Evolutionary conservation across 345 rosid species (phyloP).

Genomic region (Diplotaxis tenuifolia): DNA sequence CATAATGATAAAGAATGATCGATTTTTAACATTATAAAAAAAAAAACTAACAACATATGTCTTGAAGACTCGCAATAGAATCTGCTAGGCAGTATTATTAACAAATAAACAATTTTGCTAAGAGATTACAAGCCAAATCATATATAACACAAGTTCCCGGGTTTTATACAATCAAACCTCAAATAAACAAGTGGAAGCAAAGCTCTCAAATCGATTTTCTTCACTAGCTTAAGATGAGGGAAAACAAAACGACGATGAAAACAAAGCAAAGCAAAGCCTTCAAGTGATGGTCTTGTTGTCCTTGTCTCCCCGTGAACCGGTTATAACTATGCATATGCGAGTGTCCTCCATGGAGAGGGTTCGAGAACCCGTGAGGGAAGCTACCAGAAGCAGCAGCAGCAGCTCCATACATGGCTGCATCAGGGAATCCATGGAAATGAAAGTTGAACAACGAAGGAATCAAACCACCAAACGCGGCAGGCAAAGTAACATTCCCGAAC

Average conservation of each 20-base stretch:
- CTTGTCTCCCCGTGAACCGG: slow-evolving; percentile 57
- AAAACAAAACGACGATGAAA: slow-evolving; percentile 51
- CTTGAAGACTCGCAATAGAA: neutral
- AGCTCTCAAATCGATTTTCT: slow-evolving; percentile 17
- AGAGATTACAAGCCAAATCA: slow-evolving; percentile 27
- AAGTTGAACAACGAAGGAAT: slow-evolving; percentile 81
- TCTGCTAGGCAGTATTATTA: neutral
- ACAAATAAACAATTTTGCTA: slow-evolving; percentile 25
- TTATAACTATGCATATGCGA: slow-evolving; percentile 51
- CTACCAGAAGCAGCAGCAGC: slow-evolving; percentile 48
- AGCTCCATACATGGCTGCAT: slow-evolving; percentile 72
- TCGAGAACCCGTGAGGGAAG: slow-evolving; percentile 66
- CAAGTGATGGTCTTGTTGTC: slow-evolving; percentile 74
- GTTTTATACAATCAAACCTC: slow-evolving; percentile 13
- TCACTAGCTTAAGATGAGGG: slow-evolving; percentile 58
- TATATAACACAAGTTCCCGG: slow-evolving; percentile 4
- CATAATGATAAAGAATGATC: neutral
- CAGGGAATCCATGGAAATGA: slow-evolving; percentile 82
- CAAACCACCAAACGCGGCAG: slow-evolving; percentile 85
- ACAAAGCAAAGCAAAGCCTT: slow-evolving; percentile 59
- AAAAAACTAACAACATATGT: neutral
- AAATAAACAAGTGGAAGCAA: neutral
- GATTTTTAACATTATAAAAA: neutral
- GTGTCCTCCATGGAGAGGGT: slow-evolving; percentile 74
- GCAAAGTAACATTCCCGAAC: slow-evolving; percentile 51